Percentiles rank a stretch among this genome's conserved stretches.
Evolutionary conservation across 805 yeast species (phyloP).

Genomic region (Yarrowia yakushimensis): DNA sequence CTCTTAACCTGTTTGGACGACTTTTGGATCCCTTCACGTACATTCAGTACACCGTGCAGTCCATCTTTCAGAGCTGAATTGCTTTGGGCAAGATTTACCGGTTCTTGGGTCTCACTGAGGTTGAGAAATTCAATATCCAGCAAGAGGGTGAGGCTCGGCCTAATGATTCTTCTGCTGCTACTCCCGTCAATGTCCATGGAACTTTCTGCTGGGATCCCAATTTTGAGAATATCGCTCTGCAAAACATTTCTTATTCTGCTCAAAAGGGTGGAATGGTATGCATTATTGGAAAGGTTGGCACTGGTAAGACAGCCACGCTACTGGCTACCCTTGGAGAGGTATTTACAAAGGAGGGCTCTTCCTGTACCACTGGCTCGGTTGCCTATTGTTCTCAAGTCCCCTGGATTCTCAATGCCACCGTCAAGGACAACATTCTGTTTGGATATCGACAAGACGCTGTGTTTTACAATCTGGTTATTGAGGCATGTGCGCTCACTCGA

Average conservation of each 20-base stretch:
- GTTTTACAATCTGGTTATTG: conserved; percentile 52
- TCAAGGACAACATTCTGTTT: conserved; percentile 68
- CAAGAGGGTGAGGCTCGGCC: conserved; percentile 36
- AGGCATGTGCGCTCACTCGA: conserved; percentile 61
- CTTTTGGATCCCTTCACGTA: conserved; percentile 62
- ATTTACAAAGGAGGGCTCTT: conserved; percentile 51
- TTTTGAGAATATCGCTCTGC: conserved; percentile 45
- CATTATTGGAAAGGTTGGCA: conserved; percentile 75
- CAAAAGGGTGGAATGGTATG: conserved; percentile 67
- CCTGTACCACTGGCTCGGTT: conserved; percentile 52
- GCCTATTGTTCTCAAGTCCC: conserved; percentile 69
- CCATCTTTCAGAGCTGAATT: conserved; percentile 81
- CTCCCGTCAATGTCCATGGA: conserved; percentile 9
- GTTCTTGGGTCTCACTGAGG: conserved; percentile 55
- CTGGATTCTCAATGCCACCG: conserved; percentile 81
- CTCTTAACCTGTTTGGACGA: conserved; percentile 63
- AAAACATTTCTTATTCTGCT: conserved; percentile 51
- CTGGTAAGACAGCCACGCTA: conserved; percentile 74
- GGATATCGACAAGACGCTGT: conserved; percentile 53
- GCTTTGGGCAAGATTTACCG: conserved; percentile 79
- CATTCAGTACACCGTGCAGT: conserved; percentile 69
- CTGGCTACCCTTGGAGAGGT: conserved; percentile 71
- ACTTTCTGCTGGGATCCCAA: conserved; percentile 40
- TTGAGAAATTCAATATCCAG: conserved; percentile 28
- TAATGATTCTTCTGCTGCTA: conserved; percentile 23